These are phyloP conservation scores for Emergomyces pasteurianus DNA, from an alignment of 2,329 filamentous ascomycete species.

Conservation along the genomic window DNA sequence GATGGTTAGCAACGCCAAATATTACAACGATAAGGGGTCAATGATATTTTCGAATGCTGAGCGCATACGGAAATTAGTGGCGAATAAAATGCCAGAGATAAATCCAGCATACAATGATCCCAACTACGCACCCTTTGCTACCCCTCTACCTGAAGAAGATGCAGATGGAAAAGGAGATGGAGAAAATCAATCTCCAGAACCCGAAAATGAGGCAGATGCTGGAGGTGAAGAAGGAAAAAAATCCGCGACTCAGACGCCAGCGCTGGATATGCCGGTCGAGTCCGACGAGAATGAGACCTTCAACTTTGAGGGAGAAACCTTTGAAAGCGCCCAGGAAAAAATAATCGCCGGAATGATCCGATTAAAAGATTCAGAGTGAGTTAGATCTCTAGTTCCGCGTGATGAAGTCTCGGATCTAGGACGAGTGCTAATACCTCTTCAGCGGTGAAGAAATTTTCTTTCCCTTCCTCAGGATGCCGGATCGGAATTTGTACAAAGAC, in stretches of 20 bases:
- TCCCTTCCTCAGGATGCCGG: constrained; percentile 67
- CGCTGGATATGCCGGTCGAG: constrained; percentile 14
- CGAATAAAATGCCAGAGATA: constrained; percentile 75
- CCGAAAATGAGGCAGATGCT: constrained; percentile 7
- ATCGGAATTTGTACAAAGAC: constrained; percentile 58
- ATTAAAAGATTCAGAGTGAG: constrained; percentile 55
- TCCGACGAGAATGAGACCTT: constrained; percentile 21
- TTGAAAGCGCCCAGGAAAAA: constrained; percentile 79
- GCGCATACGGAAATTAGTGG: constrained; percentile 71
- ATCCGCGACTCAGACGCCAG: constrained; percentile 10
- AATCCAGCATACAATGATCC: constrained; percentile 69
- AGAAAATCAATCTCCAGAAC: constrained; percentile 9
- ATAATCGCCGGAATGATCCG: constrained; percentile 62
- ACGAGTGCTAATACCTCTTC: constrained; percentile 12
- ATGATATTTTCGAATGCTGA: constrained; percentile 73
- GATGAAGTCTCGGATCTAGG: constrained; percentile 4
- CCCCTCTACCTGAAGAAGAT: constrained; percentile 54
- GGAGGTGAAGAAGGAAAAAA: constrained; percentile 5
- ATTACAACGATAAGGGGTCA: constrained; percentile 64
- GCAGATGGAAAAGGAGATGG: constrained; percentile 33
- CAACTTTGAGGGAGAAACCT: constrained; percentile 59
- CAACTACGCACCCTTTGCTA: constrained; percentile 59
- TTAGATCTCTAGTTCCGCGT: constrained; percentile 10
- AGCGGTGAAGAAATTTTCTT: constrained; percentile 57
- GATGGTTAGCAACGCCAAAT: constrained; percentile 77